phyloP scores from a whole-genome alignment of 768 basidiomycete genomes.

The Rhizopogon vinicolor region DNA sequence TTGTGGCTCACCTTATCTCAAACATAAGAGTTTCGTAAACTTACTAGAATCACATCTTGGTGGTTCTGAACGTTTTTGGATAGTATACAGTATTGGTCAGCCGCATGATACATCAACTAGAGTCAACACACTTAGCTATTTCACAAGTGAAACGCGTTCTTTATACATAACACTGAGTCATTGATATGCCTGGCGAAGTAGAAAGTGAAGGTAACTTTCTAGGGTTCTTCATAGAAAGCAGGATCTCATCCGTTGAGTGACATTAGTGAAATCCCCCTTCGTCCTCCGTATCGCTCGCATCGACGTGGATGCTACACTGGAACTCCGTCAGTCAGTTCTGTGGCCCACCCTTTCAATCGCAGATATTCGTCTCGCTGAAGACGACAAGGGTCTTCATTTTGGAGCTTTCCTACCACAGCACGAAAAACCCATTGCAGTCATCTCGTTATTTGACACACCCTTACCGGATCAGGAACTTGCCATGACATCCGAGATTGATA shows the following conservation, averaged over 20 bases:
- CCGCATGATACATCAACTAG: no score
- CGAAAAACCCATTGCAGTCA: constrained; percentile 42
- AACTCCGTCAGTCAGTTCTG: constrained; percentile 51
- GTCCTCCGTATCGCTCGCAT: constrained; percentile 26
- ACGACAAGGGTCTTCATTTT: constrained; percentile 45
- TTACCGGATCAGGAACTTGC: constrained; percentile 17
- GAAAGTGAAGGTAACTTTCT: neutral
- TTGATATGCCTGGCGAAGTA: neutral
- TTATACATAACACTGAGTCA: neutral
- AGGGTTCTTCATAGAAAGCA: neutral
- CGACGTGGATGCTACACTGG: constrained; percentile 37
- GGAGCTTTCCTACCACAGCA: constrained; percentile 44
- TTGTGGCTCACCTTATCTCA: neutral
- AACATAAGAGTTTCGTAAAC: no score
- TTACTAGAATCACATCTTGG: neutral
- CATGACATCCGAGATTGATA: neutral
- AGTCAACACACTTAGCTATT: no score
- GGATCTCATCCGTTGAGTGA: neutral
- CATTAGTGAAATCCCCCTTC: neutral
- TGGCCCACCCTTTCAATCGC: constrained; percentile 50
- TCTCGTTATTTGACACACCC: constrained; percentile 50
- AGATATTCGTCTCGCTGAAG: constrained; percentile 49
- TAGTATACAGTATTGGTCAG: no score
- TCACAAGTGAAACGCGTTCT: neutral
- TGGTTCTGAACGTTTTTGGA: neutral